These are phyloP conservation scores for Blastobotrys chiropterorum DNA, from an alignment of 805 yeast species.

Conservation along the genomic window DNA sequence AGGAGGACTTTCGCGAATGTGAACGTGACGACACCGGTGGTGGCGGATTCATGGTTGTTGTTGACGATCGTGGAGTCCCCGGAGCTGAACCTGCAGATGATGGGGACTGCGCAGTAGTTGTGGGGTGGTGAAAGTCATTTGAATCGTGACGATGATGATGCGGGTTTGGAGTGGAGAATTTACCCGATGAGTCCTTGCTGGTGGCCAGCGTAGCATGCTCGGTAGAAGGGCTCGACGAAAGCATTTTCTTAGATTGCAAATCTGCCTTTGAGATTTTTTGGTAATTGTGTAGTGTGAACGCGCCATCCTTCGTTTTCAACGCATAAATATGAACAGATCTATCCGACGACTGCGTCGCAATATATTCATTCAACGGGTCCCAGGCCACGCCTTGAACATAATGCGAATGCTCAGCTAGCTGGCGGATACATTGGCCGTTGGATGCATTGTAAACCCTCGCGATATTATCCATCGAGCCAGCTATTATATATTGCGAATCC, in stretches of 20 bases:
- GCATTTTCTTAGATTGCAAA: conserved; percentile 34
- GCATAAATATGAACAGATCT: conserved; percentile 69
- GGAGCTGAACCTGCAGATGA: background rate
- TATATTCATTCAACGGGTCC: conserved; percentile 78
- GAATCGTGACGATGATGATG: background rate
- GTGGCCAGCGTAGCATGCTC: background rate
- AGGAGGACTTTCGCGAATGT: conserved; percentile 40
- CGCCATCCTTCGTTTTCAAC: conserved; percentile 31
- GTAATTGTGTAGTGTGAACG: conserved; percentile 34
- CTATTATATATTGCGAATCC: conserved; percentile 62
- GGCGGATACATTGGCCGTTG: conserved; percentile 52
- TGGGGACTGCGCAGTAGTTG: background rate
- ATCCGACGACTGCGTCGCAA: conserved; percentile 90
- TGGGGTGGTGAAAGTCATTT: background rate
- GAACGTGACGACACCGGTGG: conserved; percentile 12
- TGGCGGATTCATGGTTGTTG: background rate
- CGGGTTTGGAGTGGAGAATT: background rate
- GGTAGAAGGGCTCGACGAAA: background rate
- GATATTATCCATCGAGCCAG: conserved; percentile 88
- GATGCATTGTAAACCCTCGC: conserved; percentile 59
- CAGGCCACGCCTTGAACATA: conserved; percentile 94
- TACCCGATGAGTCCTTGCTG: background rate
- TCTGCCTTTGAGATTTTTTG: conserved; percentile 53
- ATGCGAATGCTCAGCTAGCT: conserved; percentile 70
- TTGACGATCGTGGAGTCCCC: background rate